These are phyloP conservation scores for Fusarium sp. DNA, from an alignment of 2,329 filamentous ascomycete species.

Conservation along the genomic window DNA sequence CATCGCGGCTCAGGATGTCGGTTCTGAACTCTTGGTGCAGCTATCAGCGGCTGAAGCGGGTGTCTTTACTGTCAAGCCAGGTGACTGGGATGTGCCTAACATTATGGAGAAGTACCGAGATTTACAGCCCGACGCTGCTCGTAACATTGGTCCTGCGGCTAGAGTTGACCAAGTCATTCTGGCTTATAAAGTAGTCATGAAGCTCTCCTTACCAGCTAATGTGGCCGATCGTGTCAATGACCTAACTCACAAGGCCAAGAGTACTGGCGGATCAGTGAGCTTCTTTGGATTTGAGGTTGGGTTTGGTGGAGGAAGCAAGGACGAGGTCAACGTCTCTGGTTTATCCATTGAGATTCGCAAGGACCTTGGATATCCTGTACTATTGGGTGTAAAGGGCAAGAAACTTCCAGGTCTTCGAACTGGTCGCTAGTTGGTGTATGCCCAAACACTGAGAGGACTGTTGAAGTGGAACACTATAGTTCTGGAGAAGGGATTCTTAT, in stretches of 20 bases:
- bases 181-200: background rate
- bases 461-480: accelerated
- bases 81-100: background rate
- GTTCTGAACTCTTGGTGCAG: background rate
- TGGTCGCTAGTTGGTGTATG: background rate
- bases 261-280: background rate
- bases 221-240: background rate
- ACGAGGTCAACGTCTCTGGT: background rate
- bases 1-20: background rate
- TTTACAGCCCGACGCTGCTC: accelerated
- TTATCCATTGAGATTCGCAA: background rate
- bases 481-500: accelerated
- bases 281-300: background rate
- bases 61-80: background rate
- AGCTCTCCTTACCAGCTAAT: accelerated
- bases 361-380: background rate
- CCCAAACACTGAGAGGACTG: background rate
- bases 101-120: accelerated
- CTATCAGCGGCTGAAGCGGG: background rate
- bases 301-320: background rate
- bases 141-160: accelerated
- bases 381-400: background rate
- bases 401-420: background rate
- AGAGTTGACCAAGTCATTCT: background rate
- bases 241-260: background rate